A percentile compares a stretch with the other conserved stretches of the same genome.
Conservation (phyloP, 2,329 filamentous ascomycete species). For the Triangularia setosa region DNA sequence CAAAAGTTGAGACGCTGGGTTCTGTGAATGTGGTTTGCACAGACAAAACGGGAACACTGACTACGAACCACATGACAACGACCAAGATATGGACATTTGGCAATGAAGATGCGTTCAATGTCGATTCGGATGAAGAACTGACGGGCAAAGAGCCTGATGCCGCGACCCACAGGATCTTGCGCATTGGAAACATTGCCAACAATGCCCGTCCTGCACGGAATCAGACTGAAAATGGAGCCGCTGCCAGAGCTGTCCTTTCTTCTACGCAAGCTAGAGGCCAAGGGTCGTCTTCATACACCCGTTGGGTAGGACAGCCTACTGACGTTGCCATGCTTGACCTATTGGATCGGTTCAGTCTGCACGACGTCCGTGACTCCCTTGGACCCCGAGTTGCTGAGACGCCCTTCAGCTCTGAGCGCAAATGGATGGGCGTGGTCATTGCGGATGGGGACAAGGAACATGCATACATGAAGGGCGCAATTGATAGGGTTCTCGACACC, state of each 20-base stretch:
- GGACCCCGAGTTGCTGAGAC: slow-evolving; percentile 81
- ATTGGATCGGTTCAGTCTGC: slow-evolving; percentile 83
- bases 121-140: slow-evolving; percentile 52
- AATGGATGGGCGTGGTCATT: slow-evolving; percentile 98
- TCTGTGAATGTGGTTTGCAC: slow-evolving; percentile 99
- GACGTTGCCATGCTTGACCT: slow-evolving; percentile 96
- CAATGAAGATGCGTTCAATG: slow-evolving; percentile 48
- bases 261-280: slow-evolving; percentile 70
- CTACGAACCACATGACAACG: slow-evolving; percentile 97
- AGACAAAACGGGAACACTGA: slow-evolving; percentile 95
- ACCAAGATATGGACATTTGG: slow-evolving; percentile 97
- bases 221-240: slow-evolving; percentile 65
- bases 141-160: slow-evolving; percentile 60
- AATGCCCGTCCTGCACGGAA: slow-evolving; percentile 77
- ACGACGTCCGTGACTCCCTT: slow-evolving; percentile 82
- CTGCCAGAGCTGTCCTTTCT: slow-evolving; percentile 76
- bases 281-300: slow-evolving; percentile 61
- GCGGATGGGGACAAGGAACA: slow-evolving; percentile 64
- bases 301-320: slow-evolving; percentile 95
- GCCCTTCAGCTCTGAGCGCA: slow-evolving; percentile 93
- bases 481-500: slow-evolving; percentile 79
- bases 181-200: slow-evolving; percentile 95
- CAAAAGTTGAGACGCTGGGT: slow-evolving; percentile 93
- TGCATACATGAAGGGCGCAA: slow-evolving; percentile 91
- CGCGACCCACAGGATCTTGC: slow-evolving; percentile 74